phyloP scores from a whole-genome alignment of 2,329 filamentous ascomycete species.

The Didymella glomerata region DNA sequence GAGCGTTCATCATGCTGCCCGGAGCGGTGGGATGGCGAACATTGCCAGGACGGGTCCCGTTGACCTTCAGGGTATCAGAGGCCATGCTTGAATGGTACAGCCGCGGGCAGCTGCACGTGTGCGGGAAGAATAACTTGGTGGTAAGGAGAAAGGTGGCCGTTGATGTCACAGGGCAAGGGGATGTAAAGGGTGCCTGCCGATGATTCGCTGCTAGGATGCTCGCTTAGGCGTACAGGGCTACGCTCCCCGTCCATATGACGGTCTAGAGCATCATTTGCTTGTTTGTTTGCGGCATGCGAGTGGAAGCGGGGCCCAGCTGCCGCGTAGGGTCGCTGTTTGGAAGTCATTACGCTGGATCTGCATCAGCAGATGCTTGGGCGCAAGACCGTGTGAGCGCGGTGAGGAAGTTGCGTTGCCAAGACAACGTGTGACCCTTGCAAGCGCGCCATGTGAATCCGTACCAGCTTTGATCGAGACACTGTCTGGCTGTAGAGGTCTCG shows the following conservation, averaged over 20 bases:
- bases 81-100: slow-evolving; percentile 41
- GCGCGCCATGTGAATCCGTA: background rate
- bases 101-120: slow-evolving; percentile 40
- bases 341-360: slow-evolving; percentile 9
- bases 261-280: slow-evolving; percentile 33
- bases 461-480: background rate
- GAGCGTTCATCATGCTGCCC: slow-evolving; percentile 73
- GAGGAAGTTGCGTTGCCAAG: slow-evolving; percentile 20
- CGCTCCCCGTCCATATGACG: slow-evolving; percentile 40
- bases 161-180: slow-evolving; percentile 50
- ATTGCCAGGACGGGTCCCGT: slow-evolving; percentile 49
- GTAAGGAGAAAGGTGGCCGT: slow-evolving; percentile 44
- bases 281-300: slow-evolving; percentile 16
- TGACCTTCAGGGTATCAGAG: slow-evolving; percentile 42
- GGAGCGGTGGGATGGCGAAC: slow-evolving; percentile 54
- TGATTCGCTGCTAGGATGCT: slow-evolving; percentile 43
- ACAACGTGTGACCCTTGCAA: slow-evolving; percentile 14
- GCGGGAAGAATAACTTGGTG: slow-evolving; percentile 46
- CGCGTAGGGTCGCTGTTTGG: slow-evolving; percentile 13
- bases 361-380: slow-evolving; percentile 7
- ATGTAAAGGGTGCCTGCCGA: slow-evolving; percentile 28
- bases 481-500: background rate
- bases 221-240: slow-evolving; percentile 43
- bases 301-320: slow-evolving; percentile 13
- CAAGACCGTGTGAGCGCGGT: slow-evolving; percentile 1